These are phyloP conservation scores for Lizonia empirigonia DNA, from an alignment of 2,329 filamentous ascomycete species.

Conservation along the genomic window DNA sequence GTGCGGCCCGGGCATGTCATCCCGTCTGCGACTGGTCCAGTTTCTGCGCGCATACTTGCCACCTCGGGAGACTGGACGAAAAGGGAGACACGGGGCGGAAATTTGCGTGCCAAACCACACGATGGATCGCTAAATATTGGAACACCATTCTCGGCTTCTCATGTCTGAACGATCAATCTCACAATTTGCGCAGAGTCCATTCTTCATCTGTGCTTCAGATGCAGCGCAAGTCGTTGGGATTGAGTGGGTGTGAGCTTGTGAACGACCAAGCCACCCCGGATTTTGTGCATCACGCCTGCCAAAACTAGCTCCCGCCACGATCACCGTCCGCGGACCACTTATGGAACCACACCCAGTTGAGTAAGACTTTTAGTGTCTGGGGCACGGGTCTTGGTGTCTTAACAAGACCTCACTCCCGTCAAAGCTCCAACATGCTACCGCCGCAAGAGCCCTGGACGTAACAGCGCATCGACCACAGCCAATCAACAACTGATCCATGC, in stretches of 20 bases:
- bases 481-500: constrained; percentile 18
- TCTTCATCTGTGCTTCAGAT: background rate
- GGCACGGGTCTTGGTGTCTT: constrained; percentile 29
- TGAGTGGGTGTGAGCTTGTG: constrained; percentile 8
- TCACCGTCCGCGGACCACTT: constrained; percentile 22
- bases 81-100: constrained; percentile 29
- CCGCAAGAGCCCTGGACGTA: constrained; percentile 23
- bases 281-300: constrained; percentile 23
- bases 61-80: constrained; percentile 28
- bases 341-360: constrained; percentile 22
- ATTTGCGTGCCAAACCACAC: constrained; percentile 12
- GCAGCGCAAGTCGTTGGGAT: constrained; percentile 2
- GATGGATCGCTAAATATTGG: background rate
- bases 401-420: constrained; percentile 24
- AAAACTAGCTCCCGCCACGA: constrained; percentile 30
- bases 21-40: constrained; percentile 20
- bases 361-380: constrained; percentile 27
- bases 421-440: constrained; percentile 17
- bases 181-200: background rate
- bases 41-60: constrained; percentile 20
- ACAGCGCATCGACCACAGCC: constrained; percentile 20
- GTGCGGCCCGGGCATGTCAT: constrained; percentile 19
- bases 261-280: constrained; percentile 30
- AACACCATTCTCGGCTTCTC: background rate
- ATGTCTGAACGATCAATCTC: background rate